phyloP scores from a whole-genome alignment of 345 rosid genomes.

The Populus pruinosa region DNA sequence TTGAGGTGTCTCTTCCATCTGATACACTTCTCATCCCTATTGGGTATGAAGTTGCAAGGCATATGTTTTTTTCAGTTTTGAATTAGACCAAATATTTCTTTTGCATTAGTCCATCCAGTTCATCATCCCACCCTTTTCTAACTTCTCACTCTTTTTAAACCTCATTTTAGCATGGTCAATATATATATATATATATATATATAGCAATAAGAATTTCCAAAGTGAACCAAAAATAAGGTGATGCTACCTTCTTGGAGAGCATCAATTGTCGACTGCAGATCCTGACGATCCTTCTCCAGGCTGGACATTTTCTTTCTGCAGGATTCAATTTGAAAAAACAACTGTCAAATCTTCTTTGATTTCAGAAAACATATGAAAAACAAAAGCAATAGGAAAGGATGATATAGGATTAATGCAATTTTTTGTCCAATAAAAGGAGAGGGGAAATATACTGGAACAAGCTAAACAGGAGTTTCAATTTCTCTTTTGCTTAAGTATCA shows the following conservation, averaged over 20 bases:
- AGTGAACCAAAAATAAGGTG: not conserved
- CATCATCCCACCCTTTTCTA: not conserved
- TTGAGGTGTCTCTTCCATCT: too few species aligned
- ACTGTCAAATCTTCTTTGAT: slow-evolving; percentile 2
- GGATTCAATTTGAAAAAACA: not conserved
- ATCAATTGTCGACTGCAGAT: slow-evolving; percentile 75
- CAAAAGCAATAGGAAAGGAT: slow-evolving; percentile 4
- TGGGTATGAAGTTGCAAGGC: not conserved
- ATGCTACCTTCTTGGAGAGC: slow-evolving; percentile 87
- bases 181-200: not conserved
- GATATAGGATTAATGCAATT: not conserved
- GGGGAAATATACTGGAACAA: not conserved
- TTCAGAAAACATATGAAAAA: not conserved
- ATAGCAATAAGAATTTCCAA: not conserved
- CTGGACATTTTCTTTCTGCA: slow-evolving; percentile 81
- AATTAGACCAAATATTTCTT: not conserved
- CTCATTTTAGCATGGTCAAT: not conserved
- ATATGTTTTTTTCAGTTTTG: not conserved
- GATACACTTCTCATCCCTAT: not conserved
- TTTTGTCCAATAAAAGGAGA: not conserved
- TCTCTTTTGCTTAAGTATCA: too few species aligned
- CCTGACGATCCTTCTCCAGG: slow-evolving; percentile 86
- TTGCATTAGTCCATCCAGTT: not conserved
- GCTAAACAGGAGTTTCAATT: too few species aligned
- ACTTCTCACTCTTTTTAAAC: not conserved